Conservation (phyloP, 805 yeast genomes). For the Teunomyces funiuensis region DNA sequence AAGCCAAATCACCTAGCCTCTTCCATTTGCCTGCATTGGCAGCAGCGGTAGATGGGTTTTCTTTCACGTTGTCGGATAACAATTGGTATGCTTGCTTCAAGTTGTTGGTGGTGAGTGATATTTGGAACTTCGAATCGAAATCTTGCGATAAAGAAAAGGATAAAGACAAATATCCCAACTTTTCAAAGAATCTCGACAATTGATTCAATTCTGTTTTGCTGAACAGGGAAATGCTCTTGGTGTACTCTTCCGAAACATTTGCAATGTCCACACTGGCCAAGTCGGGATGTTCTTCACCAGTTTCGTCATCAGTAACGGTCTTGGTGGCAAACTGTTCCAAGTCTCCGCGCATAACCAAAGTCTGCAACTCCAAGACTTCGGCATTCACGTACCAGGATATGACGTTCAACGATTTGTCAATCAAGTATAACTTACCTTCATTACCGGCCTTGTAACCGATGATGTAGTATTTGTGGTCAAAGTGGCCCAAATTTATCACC, state of each 20-base stretch:
- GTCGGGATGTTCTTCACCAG: conserved; percentile 40
- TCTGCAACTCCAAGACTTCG: conserved; percentile 91
- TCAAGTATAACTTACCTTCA: conserved; percentile 85
- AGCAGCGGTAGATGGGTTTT: conserved; percentile 47
- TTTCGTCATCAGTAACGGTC: conserved; percentile 32
- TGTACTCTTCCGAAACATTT: conserved; percentile 52
- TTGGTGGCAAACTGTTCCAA: conserved; percentile 57
- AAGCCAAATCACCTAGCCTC: conserved; percentile 82
- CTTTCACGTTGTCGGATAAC: conserved; percentile 32
- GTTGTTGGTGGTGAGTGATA: conserved; percentile 76
- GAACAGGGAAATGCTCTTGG: conserved; percentile 52
- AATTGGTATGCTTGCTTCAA: conserved; percentile 66
- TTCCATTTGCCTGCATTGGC: conserved; percentile 69
- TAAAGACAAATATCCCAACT: conserved; percentile 82
- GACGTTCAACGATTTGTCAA: conserved; percentile 87
- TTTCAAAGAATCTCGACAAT: conserved; percentile 89
- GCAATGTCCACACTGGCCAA: conserved; percentile 48
- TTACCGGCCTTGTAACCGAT: conserved; percentile 82
- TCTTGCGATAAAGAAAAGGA: conserved; percentile 85
- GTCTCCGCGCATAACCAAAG: conserved; percentile 93
- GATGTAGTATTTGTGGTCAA: conserved; percentile 81
- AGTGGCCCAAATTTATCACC: conserved; percentile 87
- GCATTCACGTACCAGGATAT: conserved; percentile 78
- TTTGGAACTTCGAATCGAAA: conserved; percentile 86
- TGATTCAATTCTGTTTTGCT: conserved; percentile 69